Conservation (phyloP, 305 asterid species). For the Andrographis paniculata region DNA sequence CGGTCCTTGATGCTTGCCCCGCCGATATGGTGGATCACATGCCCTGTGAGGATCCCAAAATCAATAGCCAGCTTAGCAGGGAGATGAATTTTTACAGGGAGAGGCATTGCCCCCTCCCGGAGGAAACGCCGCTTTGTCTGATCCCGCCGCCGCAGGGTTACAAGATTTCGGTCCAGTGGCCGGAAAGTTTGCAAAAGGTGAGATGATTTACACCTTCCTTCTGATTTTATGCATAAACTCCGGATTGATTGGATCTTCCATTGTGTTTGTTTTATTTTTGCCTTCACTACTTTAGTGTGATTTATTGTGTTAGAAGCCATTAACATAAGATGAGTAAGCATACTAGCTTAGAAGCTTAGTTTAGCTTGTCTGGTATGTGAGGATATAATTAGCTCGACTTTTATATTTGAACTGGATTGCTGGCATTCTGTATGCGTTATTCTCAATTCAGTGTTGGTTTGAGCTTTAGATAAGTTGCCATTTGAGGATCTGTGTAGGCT, state of each 20-base stretch:
- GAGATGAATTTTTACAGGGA: constrained; percentile 95
- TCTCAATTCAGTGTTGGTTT: too few species aligned
- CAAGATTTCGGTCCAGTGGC: constrained; percentile 81
- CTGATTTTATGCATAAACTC: not conserved
- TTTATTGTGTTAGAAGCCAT: constrained; percentile 5
- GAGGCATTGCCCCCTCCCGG: constrained; percentile 82
- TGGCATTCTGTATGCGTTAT: not conserved
- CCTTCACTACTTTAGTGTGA: constrained; percentile 1
- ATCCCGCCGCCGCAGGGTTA: constrained; percentile 86
- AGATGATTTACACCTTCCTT: not conserved
- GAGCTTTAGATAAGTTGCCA: too few species aligned
- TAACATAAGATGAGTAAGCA: not conserved
- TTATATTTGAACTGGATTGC: not conserved
- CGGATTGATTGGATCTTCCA: not conserved
- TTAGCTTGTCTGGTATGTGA: constrained; percentile 1
- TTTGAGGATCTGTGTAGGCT: not conserved
- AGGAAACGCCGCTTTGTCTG: constrained; percentile 81
- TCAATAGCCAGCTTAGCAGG: constrained; percentile 78
- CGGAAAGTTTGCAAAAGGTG: constrained; percentile 91
- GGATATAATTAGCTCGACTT: not conserved
- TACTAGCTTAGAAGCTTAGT: constrained; percentile 4
- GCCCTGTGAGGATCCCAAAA: constrained; percentile 97
- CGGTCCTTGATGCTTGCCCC: constrained; percentile 52
- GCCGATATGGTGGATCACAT: constrained; percentile 76
- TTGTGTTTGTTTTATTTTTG: constrained; percentile 12